Evolutionary conservation across 495 filamentous ascomycete genomes (phyloP), one percentile per base, ranked within the genome.

Genomic region (Trichoderma gamsii): DNA sequence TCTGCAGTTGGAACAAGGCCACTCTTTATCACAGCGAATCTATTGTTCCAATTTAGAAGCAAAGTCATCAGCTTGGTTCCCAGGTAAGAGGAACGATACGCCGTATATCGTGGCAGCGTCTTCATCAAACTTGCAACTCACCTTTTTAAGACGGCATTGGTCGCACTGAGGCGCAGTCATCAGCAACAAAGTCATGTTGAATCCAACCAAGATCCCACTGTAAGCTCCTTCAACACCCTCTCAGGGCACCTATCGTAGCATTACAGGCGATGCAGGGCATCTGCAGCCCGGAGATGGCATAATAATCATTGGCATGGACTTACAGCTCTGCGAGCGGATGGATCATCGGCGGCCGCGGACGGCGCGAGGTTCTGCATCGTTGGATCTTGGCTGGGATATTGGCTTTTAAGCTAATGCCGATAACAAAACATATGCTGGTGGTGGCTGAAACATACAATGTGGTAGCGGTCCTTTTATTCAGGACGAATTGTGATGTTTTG

Each of bases 21-120:
- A 82, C 25, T 83, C 82, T 71, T 88, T 91, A 74, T 90, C 85
- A 71, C 88, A 91, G 35, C 87, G 87, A 49, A 90, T 88, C 79
- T 90, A 7, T 38, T 38, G 35, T 38, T 38, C 35, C 35, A 38
- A 7, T 68, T 13, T 38, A 16, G 44, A 41, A 51, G 7, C 23
- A 41, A 65, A 41, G 21, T 77, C 25, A 76, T 79, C 41, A 78
- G 77, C 67, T 25, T 21, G 12, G 44, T 49, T 16, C 15, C 44
- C 44, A n/a, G 13, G 0, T 4, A 18, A 0, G 12, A 18, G 21
- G 11, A 21, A 59, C 5, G 13, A 61, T 15, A 1, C 15, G 56
- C 12, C 9, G 49, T 21, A 61, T 61, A 56, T 21, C 51, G 21
- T 16, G 51, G 9, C 16, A 46, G 43, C 4, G 43, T 46, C 2